Conservation (phyloP, 2,329 filamentous ascomycete species). For the Pseudogymnoascus sp. region DNA sequence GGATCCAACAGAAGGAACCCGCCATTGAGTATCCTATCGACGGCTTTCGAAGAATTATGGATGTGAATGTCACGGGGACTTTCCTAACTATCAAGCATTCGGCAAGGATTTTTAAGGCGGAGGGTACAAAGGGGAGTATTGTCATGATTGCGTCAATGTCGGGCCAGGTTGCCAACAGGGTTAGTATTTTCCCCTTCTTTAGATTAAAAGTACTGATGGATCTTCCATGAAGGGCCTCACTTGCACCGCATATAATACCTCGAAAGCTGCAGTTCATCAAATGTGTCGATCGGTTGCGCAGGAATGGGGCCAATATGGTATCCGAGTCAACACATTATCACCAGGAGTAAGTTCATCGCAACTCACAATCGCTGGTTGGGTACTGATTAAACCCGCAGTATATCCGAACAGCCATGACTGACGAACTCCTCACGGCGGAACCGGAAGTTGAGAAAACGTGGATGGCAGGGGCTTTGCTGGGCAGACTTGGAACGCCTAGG, state of each 20-base stretch:
- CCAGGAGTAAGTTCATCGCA: slow-evolving; percentile 34
- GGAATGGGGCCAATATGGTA: slow-evolving; percentile 54
- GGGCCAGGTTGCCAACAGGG: slow-evolving; percentile 19
- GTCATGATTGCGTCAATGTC: slow-evolving; percentile 44
- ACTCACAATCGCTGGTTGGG: neutral
- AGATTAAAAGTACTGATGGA: neutral
- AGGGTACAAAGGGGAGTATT: slow-evolving; percentile 37
- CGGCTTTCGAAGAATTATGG: slow-evolving; percentile 58
- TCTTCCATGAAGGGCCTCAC: slow-evolving; percentile 42
- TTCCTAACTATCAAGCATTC: slow-evolving; percentile 63
- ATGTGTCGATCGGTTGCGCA: slow-evolving; percentile 50
- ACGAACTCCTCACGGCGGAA: slow-evolving; percentile 31
- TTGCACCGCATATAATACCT: slow-evolving; percentile 56
- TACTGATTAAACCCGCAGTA: slow-evolving; percentile 21
- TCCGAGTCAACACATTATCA: slow-evolving; percentile 58
- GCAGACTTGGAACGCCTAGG: slow-evolving; percentile 52
- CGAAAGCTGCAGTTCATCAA: slow-evolving; percentile 53
- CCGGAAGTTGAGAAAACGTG: slow-evolving; percentile 43
- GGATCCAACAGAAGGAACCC: slow-evolving; percentile 39
- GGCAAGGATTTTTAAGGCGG: slow-evolving; percentile 45
- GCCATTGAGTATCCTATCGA: slow-evolving; percentile 41
- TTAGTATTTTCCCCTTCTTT: neutral
- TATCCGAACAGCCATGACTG: slow-evolving; percentile 41
- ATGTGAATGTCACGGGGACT: slow-evolving; percentile 63
- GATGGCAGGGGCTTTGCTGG: slow-evolving; percentile 77